Base-by-base conservation (phyloP, 1,139 yeast genomes). In the Ashbya aceris region DNA sequence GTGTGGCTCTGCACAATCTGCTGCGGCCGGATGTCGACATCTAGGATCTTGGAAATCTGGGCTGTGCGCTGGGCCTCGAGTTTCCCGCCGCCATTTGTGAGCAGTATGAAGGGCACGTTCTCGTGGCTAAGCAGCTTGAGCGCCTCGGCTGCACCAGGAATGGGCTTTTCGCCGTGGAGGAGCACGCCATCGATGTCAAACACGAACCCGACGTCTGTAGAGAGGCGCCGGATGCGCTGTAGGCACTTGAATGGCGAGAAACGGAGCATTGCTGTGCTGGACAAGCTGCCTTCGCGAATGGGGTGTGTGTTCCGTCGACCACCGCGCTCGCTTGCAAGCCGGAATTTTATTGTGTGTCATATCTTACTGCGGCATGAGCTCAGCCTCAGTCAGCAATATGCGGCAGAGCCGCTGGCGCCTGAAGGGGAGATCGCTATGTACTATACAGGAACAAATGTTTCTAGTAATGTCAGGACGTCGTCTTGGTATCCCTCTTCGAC, bases 51-150 rank as follows among this genome's bases (percentile, higher is more conserved):
- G 3, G 81, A 70, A 11, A 91, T 64, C 41, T 71, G 76, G 5
- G 68, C 67, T 1, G 79, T 79, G 36, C 96, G 69, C 12, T 69
- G 72, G 6, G 56, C 48, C 59, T 91, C 98, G 20, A 76, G 66
- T 41, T 73, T 73, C 2, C 98, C 97, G 6, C 98, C 98, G 26
- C 98, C 97, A 58, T 91, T 91, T 14, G 97, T 91, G 58, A 91
- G 68, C 38, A 91, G 61, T 17, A 87, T 77, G 68, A 78, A 91
- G 1, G 98, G 97, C 10, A 89, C 67, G n/a, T 71, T 67, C 30
- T 71, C 58, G 3, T 67, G 49, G 43, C 79, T 69, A 40, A 91
- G 69, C 23, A 76, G 61, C 32, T 69, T 66, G 26, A 91, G 66
- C 0, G 96, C 85, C 11, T 70, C 69, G 20, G 66, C 66, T 1